Evolutionary conservation across 2,329 filamentous ascomycete species (phyloP), one percentile per base, ranked within the genome.

Genomic region (Neonectria ditissima): DNA sequence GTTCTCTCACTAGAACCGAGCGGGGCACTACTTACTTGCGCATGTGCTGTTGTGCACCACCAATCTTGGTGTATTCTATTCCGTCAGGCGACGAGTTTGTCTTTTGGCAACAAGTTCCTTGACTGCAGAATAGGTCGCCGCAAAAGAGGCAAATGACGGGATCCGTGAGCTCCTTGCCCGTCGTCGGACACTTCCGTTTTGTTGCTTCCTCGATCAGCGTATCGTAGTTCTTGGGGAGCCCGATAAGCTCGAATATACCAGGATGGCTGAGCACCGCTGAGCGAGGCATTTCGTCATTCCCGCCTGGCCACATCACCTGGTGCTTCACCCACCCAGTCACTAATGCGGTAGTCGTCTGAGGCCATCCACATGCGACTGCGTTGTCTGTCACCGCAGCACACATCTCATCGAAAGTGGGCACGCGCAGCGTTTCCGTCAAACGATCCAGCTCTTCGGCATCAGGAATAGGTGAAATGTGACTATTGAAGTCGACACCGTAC

Each of bases 101-200:
- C 71, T 89, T 89, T 74, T 92, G 88, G 77, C 96, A 99, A 81
- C 96, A 99, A 50, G 94, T 91, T 48, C 92, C 93, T 81, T 99
- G 96, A 10, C 92, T 93, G 80, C 96, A 99, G 79, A 97, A 95
- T 43, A 99, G 93, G n/a, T 94, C 94, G 34, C 96, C 95, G 75
- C 96, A 99, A 81, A 97, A 93, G 41, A 99, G 86, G 75, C 96
- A 99, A 39, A 99, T 88, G 68, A 92, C 92, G 0, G 96, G 94
- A 77, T 99, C 97, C 2, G 90, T 91, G 54, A 99, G 82, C 71
- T 97, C 95, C 76, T 96, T 97, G 68, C 94, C 94, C 1, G 93
- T 97, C 2, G 90, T 97, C 0, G 94, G 94, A 74, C 96, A 99
- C 53, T 87, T 89, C 55, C 91, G 84, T 67, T 89, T 90, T 70